These are phyloP conservation scores for Crithidia bombi DNA, from an alignment of 208 protist species.

Conservation along the genomic window DNA sequence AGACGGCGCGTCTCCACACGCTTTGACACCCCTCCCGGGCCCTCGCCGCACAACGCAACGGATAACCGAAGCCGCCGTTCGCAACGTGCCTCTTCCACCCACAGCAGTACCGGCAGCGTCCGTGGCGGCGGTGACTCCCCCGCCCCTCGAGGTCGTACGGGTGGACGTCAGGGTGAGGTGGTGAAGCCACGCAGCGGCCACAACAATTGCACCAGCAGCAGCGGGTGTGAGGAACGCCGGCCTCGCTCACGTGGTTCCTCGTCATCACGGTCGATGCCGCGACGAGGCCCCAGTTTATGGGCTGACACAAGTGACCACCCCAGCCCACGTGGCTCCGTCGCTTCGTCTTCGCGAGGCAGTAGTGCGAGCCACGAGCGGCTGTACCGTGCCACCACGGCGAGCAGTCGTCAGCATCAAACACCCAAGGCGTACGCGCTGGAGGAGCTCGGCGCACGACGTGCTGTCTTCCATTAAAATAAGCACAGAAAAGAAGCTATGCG, in stretches of 20 bases:
- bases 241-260: conserved; percentile 21
- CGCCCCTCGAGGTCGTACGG: conserved; percentile 55
- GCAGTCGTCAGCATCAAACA: conserved; percentile 52
- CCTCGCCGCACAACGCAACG: background rate
- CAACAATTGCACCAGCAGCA: background rate
- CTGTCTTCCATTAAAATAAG: conserved; percentile 55
- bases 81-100: background rate
- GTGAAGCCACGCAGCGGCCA: conserved; percentile 9
- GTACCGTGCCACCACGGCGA: conserved; percentile 70
- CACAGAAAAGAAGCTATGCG: background rate
- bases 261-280: conserved; percentile 15
- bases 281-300: conserved; percentile 23
- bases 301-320: conserved; percentile 14
- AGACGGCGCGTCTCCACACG: conserved; percentile 18
- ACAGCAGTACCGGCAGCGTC: conserved; percentile 9
- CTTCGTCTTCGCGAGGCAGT: conserved; percentile 31
- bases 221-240: conserved; percentile 2
- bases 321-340: conserved; percentile 38
- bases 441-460: conserved; percentile 31
- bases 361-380: conserved; percentile 57
- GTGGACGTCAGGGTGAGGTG: conserved; percentile 32
- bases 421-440: conserved; percentile 11
- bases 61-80: conserved; percentile 4
- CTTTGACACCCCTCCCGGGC: conserved; percentile 45
- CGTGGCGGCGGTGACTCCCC: conserved; percentile 54